Evolutionary conservation across 305 asterid genomes (phyloP).

Genomic region (Solanum hybrid): DNA sequence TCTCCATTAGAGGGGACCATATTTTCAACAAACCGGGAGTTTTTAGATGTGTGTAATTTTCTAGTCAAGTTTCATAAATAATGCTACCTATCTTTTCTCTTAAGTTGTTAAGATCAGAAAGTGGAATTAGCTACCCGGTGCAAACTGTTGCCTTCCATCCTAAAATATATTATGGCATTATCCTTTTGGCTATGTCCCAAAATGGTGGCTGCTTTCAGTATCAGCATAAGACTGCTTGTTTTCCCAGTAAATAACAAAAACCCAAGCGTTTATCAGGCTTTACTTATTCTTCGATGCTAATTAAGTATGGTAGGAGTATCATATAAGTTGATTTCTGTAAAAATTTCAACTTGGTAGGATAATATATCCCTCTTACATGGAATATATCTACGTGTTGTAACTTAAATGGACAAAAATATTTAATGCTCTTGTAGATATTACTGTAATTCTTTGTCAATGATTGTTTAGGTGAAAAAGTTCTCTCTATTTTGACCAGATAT

Average conservation of each 20-base stretch:
- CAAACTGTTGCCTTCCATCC: not conserved
- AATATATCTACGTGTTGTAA: not conserved
- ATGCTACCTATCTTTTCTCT: not conserved
- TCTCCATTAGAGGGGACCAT: not conserved
- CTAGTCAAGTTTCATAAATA: not conserved
- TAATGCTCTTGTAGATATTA: not conserved
- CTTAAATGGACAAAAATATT: not conserved
- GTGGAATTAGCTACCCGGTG: not conserved
- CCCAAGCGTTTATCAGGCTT: not conserved
- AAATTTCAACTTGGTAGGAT: not conserved
- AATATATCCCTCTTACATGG: not conserved
- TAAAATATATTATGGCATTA: not conserved
- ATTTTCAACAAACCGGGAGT: not conserved
- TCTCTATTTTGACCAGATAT: slow-evolving; percentile 41
- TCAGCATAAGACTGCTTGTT: not conserved
- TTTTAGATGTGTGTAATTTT: not conserved
- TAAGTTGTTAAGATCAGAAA: not conserved
- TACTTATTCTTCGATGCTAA: not conserved
- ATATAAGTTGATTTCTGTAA: not conserved
- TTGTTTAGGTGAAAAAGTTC: not conserved
- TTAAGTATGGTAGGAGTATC: not conserved
- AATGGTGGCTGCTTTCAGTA: not conserved
- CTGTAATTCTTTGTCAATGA: not conserved
- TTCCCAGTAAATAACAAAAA: not conserved
- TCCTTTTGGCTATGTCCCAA: not conserved